A percentile compares a stretch with the other conserved stretches of the same genome.
phyloP scores from a whole-genome alignment of 352 stramenopile genomes.

The Sclerospora graminicola region DNA sequence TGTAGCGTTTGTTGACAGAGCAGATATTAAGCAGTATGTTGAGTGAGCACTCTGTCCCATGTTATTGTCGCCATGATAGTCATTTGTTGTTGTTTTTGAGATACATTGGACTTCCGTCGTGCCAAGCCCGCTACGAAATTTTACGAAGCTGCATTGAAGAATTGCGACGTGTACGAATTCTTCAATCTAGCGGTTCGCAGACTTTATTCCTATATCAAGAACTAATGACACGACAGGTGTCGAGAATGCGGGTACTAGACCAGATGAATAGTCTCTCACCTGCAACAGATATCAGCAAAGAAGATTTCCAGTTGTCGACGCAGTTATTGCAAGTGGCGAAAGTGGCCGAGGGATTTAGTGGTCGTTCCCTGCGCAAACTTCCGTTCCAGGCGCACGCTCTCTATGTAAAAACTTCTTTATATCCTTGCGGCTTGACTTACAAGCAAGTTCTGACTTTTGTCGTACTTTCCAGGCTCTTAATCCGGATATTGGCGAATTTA shows the following conservation, averaged over 20 bases:
- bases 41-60: background rate
- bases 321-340: conserved; percentile 32
- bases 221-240: conserved; percentile 12
- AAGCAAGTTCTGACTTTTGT: conserved; percentile 2
- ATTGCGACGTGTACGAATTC: conserved; percentile 60
- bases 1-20: conserved; percentile 87
- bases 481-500: conserved; percentile 14
- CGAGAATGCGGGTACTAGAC: conserved; percentile 33
- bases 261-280: conserved; percentile 19
- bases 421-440: background rate
- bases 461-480: conserved; percentile 9
- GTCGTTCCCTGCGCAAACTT: conserved; percentile 70
- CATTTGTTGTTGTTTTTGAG: conserved; percentile 8
- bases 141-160: conserved; percentile 76
- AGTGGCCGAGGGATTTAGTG: conserved; percentile 55
- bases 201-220: conserved; percentile 20
- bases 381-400: conserved; percentile 75
- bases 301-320: conserved; percentile 19
- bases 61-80: background rate
- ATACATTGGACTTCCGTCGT: conserved; percentile 54
- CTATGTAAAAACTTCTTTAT: conserved; percentile 26
- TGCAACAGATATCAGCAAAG: conserved; percentile 2
- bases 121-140: conserved; percentile 72
- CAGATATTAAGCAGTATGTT: conserved; percentile 88
- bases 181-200: conserved; percentile 14